Evolutionary conservation across 805 yeast genomes (phyloP).

Genomic region (Myxozyma monticola): DNA sequence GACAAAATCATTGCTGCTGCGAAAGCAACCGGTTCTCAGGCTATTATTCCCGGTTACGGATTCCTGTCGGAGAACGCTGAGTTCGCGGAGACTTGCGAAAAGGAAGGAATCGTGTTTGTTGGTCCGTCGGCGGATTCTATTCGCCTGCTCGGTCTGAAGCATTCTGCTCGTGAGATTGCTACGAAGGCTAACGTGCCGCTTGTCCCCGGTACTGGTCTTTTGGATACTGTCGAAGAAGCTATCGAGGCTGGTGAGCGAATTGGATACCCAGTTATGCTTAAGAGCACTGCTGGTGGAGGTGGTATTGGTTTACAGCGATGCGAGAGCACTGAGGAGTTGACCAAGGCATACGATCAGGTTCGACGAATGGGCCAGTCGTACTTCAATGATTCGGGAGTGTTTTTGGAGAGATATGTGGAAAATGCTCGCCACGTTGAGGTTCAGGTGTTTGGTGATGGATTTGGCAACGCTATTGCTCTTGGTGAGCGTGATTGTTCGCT

Average conservation of each 20-base stretch:
- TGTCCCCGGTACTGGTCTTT: slow-evolving; percentile 94
- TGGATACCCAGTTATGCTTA: slow-evolving; percentile 89
- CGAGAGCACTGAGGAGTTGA: slow-evolving; percentile 76
- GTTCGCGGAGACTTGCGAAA: slow-evolving; percentile 82
- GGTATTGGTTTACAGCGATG: slow-evolving; percentile 97
- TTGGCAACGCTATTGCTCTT: slow-evolving; percentile 85
- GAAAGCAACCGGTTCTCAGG: slow-evolving; percentile 78
- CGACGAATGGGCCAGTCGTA: slow-evolving; percentile 91
- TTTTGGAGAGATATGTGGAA: slow-evolving; percentile 90
- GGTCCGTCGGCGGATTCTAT: slow-evolving; percentile 98
- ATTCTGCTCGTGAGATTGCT: slow-evolving; percentile 95
- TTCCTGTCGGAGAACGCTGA: slow-evolving; percentile 95
- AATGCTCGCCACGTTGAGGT: slow-evolving; percentile 95
- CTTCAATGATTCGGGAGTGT: slow-evolving; percentile 95
- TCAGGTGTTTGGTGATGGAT: slow-evolving; percentile 95
- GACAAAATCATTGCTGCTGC: slow-evolving; percentile 88
- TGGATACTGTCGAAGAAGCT: slow-evolving; percentile 72
- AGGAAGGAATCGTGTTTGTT: slow-evolving; percentile 83
- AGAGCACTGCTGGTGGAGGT: slow-evolving; percentile 99
- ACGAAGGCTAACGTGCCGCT: slow-evolving; percentile 88
- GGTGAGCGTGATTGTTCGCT: slow-evolving; percentile 98
- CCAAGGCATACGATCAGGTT: slow-evolving; percentile 82
- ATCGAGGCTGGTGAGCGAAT: slow-evolving; percentile 67
- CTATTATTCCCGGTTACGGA: slow-evolving; percentile 98
- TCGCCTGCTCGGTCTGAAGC: slow-evolving; percentile 87